Evolutionary conservation across 441 rosid species (phyloP), one percentile per base, ranked within the genome.

Genomic region (Pelargonium fulgidum): DNA sequence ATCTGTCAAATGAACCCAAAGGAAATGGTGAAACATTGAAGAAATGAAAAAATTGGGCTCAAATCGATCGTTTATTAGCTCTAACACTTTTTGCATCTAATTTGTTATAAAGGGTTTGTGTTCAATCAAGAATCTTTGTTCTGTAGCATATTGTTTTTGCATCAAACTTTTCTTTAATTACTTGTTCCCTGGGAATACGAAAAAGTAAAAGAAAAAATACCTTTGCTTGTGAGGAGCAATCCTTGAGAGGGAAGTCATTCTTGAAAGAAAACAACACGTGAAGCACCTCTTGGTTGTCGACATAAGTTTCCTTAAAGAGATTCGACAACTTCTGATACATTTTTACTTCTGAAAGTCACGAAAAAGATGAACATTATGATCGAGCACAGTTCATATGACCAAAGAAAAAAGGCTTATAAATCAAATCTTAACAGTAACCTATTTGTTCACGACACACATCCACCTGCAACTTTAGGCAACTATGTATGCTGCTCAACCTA

Each of bases 261-360:
- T 80, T 79, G 17, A 75, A 72, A 17, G 90, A 78, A 71, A 90
- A 85, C 42, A 90, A 74, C 62, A 82, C 62, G 52, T 65, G 69
- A 54, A 92, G 90, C 41, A 87, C 75, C 72, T 85, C 87, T 80
- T 90, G 87, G 77, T 92, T 92, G 80, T 88, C 91, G 36, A 48
- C 24, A 65, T 76, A 86, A 65, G 77, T 69, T 71, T 73, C 77
- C 56, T 72, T 74, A 68, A 77, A 78, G 74, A 82, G 74, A 73
- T 69, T 70, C 73, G 65, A 6, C 69, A 92, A 85, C 81, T 77
- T 85, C 86, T 84, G 82, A 58, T 80, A 66, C 76, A 87, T 75
- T 79, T 78, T 83, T 68, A 66, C 73, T 70, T 86, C 98, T 92
- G 82, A 64, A 69, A 39, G 70, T 64, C 42, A 26, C 45, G 63